phyloP scores from a whole-genome alignment of 305 asterid genomes.

The Galium porrigens region DNA sequence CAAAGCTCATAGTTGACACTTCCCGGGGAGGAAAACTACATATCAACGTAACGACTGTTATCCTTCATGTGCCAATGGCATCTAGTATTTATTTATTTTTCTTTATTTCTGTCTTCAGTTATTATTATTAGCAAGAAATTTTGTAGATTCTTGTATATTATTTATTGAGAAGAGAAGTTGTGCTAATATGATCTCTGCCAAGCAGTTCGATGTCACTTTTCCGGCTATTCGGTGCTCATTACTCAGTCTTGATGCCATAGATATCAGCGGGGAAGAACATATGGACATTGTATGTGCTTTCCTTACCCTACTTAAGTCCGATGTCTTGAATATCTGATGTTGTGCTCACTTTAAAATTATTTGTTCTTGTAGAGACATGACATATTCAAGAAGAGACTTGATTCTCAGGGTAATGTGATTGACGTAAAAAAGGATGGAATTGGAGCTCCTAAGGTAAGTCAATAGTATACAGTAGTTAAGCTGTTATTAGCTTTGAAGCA shows the following conservation, averaged over 20 bases:
- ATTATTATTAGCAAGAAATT: background rate
- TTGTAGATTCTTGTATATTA: background rate
- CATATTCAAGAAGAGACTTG: conserved; percentile 76
- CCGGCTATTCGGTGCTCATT: conserved; percentile 70
- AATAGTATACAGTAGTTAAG: conserved; percentile 1
- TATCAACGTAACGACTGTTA: conserved; percentile 44
- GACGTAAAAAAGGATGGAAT: conserved; percentile 69
- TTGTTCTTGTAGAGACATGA: conserved; percentile 63
- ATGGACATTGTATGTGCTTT: conserved; percentile 59
- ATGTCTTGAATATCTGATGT: background rate
- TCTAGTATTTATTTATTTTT: background rate
- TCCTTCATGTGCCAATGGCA: background rate
- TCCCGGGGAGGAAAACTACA: conserved; percentile 82
- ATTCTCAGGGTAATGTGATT: conserved; percentile 66
- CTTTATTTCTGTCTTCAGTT: background rate
- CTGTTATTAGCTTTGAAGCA: conserved; percentile 5
- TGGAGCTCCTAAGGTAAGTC: conserved; percentile 82
- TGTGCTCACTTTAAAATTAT: background rate
- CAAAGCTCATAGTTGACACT: conserved; percentile 86
- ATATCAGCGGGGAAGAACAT: conserved; percentile 96
- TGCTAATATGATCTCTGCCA: conserved; percentile 7
- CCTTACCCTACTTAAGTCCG: background rate
- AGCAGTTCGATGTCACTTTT: conserved; percentile 88
- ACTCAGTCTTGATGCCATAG: conserved; percentile 93
- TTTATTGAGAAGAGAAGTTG: background rate